These are phyloP conservation scores for Hibiscus syriacus DNA, from an alignment of 345 rosid species.

Conservation along the genomic window DNA sequence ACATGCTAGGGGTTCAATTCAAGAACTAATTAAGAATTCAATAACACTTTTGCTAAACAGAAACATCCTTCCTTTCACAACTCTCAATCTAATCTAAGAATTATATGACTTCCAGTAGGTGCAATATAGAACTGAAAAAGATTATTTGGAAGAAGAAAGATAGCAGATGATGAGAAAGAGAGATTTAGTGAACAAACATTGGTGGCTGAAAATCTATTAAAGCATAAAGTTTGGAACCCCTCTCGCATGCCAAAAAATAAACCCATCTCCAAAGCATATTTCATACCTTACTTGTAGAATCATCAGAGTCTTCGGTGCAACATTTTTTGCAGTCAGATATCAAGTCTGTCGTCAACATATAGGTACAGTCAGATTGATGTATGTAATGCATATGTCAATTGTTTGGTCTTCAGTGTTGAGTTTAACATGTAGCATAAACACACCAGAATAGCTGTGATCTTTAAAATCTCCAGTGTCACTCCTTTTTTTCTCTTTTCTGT, in stretches of 20 bases:
- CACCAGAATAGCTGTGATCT: neutral
- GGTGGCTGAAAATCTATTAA: neutral
- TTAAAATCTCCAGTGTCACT: neutral
- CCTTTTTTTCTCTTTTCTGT: neutral
- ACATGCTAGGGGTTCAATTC: neutral
- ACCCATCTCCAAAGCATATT: neutral
- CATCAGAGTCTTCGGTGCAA: slow-evolving; percentile 92
- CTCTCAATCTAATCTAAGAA: neutral
- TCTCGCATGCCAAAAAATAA: neutral
- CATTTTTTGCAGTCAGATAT: slow-evolving; percentile 91
- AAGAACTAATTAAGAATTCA: neutral
- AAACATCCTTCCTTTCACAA: neutral
- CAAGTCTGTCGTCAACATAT: slow-evolving; percentile 51
- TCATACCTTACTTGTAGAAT: slow-evolving; percentile 75
- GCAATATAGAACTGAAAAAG: neutral
- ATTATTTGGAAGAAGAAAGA: neutral
- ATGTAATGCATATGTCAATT: neutral
- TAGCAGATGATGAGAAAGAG: neutral
- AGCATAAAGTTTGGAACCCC: neutral
- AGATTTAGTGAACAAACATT: neutral
- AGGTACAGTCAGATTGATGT: neutral
- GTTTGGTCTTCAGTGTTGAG: neutral
- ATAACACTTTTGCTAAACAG: neutral
- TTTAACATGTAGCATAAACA: neutral
- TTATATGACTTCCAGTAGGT: neutral